Base-by-base conservation (phyloP, 768 basidiomycete genomes). In the Termitomyces sp. region DNA sequence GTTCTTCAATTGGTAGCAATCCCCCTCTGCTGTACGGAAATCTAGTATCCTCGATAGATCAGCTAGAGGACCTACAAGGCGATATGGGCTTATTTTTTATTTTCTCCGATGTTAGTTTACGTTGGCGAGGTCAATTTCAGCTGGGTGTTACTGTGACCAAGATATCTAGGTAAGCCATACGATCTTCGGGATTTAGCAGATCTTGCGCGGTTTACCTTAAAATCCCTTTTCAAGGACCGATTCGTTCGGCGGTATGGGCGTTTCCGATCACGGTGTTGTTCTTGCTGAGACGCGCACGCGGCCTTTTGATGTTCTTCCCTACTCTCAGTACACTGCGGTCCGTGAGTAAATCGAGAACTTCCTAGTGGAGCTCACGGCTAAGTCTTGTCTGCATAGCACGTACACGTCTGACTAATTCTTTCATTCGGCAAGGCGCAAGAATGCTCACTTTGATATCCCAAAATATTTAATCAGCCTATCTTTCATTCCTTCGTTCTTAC, bases 61-160 rank as follows among this genome's bases (percentile, higher is more conserved):
- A 87, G 54, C 77, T 94, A 68, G 85, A 89, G 63, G 91, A 96
- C 72, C 80, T 90, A 43, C 86, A 91, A 71, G 92, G 92, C 60
- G 86, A 88, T 54, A 79, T 81, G 67, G 90, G 94, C n/a, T 77
- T 92, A 49, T 95, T 91, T 73, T 95, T 97, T 68, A 75, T 94
- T 57, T 97, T 96, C 69, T 88, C 94, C 7, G 94, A 97, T 73
- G 92, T 92, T 67, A 93, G 92, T 71, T 85, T 96, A 60, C 84
- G 92, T 17, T 83, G 83, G 77, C 80, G 84, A 31, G 94, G 94
- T 8, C 82, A 80, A 17, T 97, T 88, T 75, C 84, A 86, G 68
- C 79, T 96, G 58, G 84, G 86, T 56, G 81, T 94, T 58, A 86
- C 83, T 54, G 79, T 96, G 56, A 79, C 92, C 73, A 83, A 84